A percentile compares a stretch with the other conserved stretches of the same genome.
Evolutionary conservation across 345 rosid species (phyloP).

Genomic region (Brassica nigra): DNA sequence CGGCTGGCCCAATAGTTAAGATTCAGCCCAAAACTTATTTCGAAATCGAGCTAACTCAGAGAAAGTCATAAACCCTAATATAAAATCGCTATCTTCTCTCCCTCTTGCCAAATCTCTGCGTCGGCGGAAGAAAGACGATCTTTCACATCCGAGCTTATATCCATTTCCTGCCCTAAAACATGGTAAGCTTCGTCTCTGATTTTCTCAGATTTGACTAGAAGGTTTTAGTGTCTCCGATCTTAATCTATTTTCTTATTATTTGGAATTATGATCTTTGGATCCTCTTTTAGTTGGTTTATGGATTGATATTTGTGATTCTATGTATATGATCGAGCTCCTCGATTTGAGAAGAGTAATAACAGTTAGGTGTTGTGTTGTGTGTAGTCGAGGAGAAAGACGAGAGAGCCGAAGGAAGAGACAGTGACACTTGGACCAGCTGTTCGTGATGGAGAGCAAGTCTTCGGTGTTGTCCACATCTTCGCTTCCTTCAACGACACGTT

Average conservation of each 20-base stretch:
- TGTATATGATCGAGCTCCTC: no score
- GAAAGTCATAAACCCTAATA: slow-evolving; percentile 33
- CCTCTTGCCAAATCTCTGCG: slow-evolving; percentile 13
- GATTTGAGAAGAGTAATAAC: background rate
- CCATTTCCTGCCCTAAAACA: background rate
- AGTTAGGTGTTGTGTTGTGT: background rate
- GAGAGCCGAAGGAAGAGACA: slow-evolving; percentile 88
- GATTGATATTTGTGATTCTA: background rate
- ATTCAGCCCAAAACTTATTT: slow-evolving; percentile 23
- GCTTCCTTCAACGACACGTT: slow-evolving; percentile 95
- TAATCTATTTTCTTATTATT: background rate
- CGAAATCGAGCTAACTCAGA: background rate
- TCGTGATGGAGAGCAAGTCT: slow-evolving; percentile 75
- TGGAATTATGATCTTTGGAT: background rate
- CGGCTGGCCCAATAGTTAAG: background rate
- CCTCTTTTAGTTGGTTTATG: background rate
- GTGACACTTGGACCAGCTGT: slow-evolving; percentile 80
- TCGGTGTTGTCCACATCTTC: slow-evolving; percentile 86
- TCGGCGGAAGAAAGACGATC: slow-evolving; percentile 2
- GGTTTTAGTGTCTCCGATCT: background rate
- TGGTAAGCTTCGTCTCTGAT: slow-evolving; percentile 24
- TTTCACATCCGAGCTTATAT: background rate
- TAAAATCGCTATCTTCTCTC: background rate
- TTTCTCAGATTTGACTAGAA: background rate
- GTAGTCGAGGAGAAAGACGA: slow-evolving; percentile 71